Conservation (phyloP, 768 basidiomycete genomes). For the Trametopsis cervina region DNA sequence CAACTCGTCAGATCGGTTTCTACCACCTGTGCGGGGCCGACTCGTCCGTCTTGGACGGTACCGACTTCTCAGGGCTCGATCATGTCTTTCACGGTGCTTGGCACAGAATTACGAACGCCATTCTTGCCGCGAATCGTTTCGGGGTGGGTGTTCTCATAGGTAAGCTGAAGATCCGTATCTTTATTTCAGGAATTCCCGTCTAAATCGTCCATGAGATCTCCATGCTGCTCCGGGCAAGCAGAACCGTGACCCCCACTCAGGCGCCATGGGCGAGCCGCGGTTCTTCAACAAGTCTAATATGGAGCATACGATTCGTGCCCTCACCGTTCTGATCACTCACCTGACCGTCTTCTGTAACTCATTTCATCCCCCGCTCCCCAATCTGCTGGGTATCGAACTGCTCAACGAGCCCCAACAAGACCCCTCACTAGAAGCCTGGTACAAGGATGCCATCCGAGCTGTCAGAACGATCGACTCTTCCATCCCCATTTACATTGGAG, state of each 20-base stretch:
- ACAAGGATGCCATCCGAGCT: constrained; percentile 44
- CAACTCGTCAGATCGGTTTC: constrained; percentile 57
- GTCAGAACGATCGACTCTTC: constrained; percentile 43
- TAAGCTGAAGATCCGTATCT: constrained; percentile 21
- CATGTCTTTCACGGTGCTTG: constrained; percentile 60
- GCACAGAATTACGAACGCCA: constrained; percentile 51
- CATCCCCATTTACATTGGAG: constrained; percentile 67
- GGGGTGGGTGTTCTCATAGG: constrained; percentile 74
- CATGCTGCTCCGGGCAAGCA: constrained; percentile 75
- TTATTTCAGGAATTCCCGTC: constrained; percentile 11
- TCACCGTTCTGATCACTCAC: constrained; percentile 36
- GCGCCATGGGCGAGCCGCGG: constrained; percentile 38
- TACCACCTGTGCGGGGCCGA: constrained; percentile 63
- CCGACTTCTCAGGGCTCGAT: constrained; percentile 52
- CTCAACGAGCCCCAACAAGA: constrained; percentile 55
- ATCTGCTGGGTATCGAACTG: constrained; percentile 51
- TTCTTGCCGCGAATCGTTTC: constrained; percentile 46
- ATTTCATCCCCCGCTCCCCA: constrained; percentile 30
- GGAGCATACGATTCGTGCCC: constrained; percentile 39
- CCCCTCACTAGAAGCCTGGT: constrained; percentile 52
- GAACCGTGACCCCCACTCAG: constrained; percentile 60
- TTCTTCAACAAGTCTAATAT: constrained; percentile 47
- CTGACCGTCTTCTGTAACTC: constrained; percentile 28
- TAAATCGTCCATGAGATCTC: constrained; percentile 41
- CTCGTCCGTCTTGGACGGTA: constrained; percentile 48